Percentiles rank a stretch among this genome's conserved stretches.
Conservation (phyloP, 2,329 filamentous ascomycete species). For the Aspergillus carbonarius region DNA sequence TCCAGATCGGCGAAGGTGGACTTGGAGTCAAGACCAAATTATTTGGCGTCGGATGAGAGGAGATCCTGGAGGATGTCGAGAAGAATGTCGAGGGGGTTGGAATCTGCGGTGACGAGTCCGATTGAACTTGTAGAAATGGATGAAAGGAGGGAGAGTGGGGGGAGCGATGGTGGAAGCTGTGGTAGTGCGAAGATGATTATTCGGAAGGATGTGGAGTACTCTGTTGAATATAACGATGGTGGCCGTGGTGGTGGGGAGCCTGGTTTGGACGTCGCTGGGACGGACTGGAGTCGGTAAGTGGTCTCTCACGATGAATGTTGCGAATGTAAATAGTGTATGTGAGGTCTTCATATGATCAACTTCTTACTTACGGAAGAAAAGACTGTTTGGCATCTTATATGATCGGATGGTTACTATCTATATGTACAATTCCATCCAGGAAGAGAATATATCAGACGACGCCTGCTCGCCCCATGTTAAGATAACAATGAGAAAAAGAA, state of each 20-base stretch:
- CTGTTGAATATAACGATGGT: slow-evolving; percentile 26
- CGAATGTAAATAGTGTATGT: neutral
- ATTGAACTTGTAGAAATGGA: slow-evolving; percentile 12
- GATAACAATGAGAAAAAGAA: neutral
- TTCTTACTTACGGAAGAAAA: neutral
- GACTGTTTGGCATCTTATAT: neutral
- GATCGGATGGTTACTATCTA: neutral
- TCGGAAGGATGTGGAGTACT: slow-evolving; percentile 34
- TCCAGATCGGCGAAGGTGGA: slow-evolving; percentile 21
- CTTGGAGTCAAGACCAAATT: slow-evolving; percentile 2
- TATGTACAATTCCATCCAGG: neutral
- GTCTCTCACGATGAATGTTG: neutral
- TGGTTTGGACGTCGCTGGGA: slow-evolving; percentile 1
- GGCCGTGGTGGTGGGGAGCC: neutral
- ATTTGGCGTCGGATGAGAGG: neutral
- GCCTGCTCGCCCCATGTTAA: slow-evolving; percentile 11
- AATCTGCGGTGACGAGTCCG: slow-evolving; percentile 1
- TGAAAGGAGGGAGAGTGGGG: slow-evolving; percentile 6
- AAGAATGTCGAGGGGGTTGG: neutral
- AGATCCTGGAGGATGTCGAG: neutral
- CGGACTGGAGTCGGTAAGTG: slow-evolving; percentile 3
- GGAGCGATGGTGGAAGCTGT: slow-evolving; percentile 14
- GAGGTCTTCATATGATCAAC: neutral
- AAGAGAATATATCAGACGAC: neutral
- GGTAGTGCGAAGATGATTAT: slow-evolving; percentile 32